phyloP scores from a whole-genome alignment of 129 eudicot genomes.

The Centella asiatica region DNA sequence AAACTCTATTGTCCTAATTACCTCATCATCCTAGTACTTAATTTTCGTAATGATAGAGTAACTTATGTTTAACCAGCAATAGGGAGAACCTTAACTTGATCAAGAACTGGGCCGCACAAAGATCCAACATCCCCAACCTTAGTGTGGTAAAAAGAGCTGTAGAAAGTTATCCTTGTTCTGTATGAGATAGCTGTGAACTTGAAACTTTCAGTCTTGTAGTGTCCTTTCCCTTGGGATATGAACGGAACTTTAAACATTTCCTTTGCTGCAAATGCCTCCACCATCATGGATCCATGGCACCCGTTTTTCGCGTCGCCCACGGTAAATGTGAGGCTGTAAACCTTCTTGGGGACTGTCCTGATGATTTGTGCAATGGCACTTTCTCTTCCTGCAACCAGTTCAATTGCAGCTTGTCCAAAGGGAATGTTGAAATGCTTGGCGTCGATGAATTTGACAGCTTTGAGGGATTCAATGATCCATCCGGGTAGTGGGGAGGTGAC shows the following conservation, averaged over 20 bases:
- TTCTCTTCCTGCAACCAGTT: constrained; percentile 67
- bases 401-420: constrained; percentile 48
- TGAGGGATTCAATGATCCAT: constrained; percentile 69
- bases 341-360: constrained; percentile 37
- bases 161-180: constrained; percentile 53
- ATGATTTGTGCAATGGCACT: constrained; percentile 55
- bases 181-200: constrained; percentile 34
- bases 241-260: constrained; percentile 31
- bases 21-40: no score
- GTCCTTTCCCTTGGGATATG: constrained; percentile 41
- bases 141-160: constrained; percentile 46
- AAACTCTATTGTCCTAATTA: no score
- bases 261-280: constrained; percentile 65
- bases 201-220: constrained; percentile 21
- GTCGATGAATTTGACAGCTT: constrained; percentile 64
- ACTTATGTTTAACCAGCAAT: no score
- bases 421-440: constrained; percentile 60
- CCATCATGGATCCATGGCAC: constrained; percentile 68
- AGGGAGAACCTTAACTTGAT: constrained; percentile 49
- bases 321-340: constrained; percentile 38
- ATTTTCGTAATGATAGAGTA: no score
- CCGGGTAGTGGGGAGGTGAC: constrained; percentile 57
- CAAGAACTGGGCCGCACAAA: constrained; percentile 58
- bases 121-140: constrained; percentile 36
- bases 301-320: constrained; percentile 62